Evolutionary conservation across 257 asterid genomes (phyloP), one percentile per base, ranked within the genome.

Genomic region (Datura wrightii): DNA sequence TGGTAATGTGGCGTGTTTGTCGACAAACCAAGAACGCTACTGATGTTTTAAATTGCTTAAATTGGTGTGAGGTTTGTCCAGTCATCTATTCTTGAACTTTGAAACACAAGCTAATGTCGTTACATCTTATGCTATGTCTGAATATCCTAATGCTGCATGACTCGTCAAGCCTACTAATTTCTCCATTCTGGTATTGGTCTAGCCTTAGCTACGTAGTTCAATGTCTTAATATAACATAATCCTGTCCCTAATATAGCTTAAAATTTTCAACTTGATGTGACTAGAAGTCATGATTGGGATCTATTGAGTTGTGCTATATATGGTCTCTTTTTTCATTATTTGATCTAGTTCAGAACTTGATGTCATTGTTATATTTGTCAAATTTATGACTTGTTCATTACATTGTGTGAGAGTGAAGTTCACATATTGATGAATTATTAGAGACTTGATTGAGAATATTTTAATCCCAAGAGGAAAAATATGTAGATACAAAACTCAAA

Each of bases 1-100:
- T 92, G 99, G 99, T 96, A 85, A 96, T 96, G 98, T 96, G 98
- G 98, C 97, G 99, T 86, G 98, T 97, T 56, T 88, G 88, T 71
- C 95, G 99, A 74, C 97, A 92, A 87, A 88, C 82, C 79, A 83
- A 86, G 60, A 89, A 87, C 83, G 89, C 90, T 72, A 92, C 92
- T 80, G 85, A 87, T 66, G 97, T 95, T 46, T 85, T 96, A 80
- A 91, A 90, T 91, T 94, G 98, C 93, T 90, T 94, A 87, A 95
- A 91, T 83, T 94, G 98, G 98, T 91, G 97, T 74, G 8, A 76
- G 81, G 81, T 76, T 50, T 76, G 79, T 44, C 16, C 36, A n/a
- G 56, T 71, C 39, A 44, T 71, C 56, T 44, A 9, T 71, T 18
- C 78, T 67, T 36, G 52, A 15, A 36, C 52, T 67, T 5, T 39